These are phyloP conservation scores for Boletus pseudopeckii DNA, from an alignment of 768 basidiomycete genomes.

Conservation along the genomic window DNA sequence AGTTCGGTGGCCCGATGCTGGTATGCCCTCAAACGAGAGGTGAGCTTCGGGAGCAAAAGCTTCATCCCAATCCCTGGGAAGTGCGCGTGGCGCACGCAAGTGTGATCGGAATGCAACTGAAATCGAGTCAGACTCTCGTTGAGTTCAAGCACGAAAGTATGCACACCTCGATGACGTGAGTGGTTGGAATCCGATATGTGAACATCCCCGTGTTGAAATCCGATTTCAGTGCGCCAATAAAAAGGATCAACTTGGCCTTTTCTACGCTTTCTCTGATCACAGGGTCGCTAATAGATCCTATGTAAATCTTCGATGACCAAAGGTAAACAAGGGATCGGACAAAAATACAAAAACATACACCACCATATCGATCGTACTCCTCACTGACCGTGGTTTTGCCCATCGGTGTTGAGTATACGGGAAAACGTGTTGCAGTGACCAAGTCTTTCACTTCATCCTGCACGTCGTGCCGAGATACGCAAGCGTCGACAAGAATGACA, in stretches of 20 bases:
- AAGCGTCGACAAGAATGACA: conserved; percentile 79
- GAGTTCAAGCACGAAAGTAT: neutral
- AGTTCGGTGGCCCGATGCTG: conserved; percentile 39
- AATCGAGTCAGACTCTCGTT: neutral
- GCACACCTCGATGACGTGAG: conserved; percentile 60
- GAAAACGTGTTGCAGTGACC: conserved; percentile 60
- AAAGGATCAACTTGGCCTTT: conserved; percentile 68
- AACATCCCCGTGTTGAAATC: conserved; percentile 92
- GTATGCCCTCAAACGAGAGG: conserved; percentile 47
- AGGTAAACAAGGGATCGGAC: neutral
- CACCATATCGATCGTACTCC: conserved; percentile 69
- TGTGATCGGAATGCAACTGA: conserved; percentile 75
- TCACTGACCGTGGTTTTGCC: conserved; percentile 79
- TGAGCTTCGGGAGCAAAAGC: conserved; percentile 67
- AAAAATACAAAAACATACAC: conserved; percentile 46
- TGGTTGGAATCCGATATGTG: conserved; percentile 63
- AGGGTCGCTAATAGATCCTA: conserved; percentile 67
- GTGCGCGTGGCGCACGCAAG: conserved; percentile 58
- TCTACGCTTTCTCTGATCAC: conserved; percentile 71
- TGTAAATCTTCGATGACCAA: conserved; percentile 54
- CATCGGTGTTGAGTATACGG: conserved; percentile 76
- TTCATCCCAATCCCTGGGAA: conserved; percentile 76
- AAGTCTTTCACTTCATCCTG: conserved; percentile 61
- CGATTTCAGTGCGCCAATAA: conserved; percentile 63
- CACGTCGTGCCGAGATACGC: conserved; percentile 69